Evolutionary conservation across 306 rosid genomes (phyloP), one percentile per base, ranked within the genome.

Genomic region (Sechiopsis laciniata): DNA sequence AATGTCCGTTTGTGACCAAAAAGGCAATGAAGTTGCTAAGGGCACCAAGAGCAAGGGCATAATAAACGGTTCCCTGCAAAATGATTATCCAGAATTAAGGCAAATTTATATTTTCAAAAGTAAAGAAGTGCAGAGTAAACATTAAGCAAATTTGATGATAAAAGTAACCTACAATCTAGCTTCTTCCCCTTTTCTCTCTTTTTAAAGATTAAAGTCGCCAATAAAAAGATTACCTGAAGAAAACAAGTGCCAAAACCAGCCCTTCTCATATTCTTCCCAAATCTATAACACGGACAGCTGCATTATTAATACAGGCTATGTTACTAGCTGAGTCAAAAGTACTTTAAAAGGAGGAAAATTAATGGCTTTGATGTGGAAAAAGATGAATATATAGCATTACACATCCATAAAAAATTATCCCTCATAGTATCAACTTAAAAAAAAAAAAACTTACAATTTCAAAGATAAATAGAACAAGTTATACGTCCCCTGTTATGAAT

Each of bases 281-380:
- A 95, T 77, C 93, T 87, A 78, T 89, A 86, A 85, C 95, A 95
- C 10, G 99, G 99, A 82, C 97, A 95, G 78, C 99, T 91, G 93
- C 86, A 84, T 76, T 64, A 83, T 45, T 51, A 84, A 83, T 4
- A 76, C 37, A 64, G n/a, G 3, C 0, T 5, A 46, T 40, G 55
- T 65, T 40, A 65, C 53, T 40, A 40, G 21, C 16, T 35, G 50
- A 3, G 12, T 19, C 46, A 13, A 2, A 29, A 61, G 32, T 2
- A 22, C 22, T 35, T 16, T 15, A 14, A 61, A 7, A 3, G 22
- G 22, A 32, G 6, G 50, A 63, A 29, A 16, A 13, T 2, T 16
- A n/a, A 29, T 64, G 12, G 10, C 22, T 61, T 61, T 29, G 68
- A 15, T 32, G 68, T 61, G 16, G 46, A 32, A 7, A 15, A 13